Percentiles rank a stretch among this genome's conserved stretches.
phyloP scores from a whole-genome alignment of 2,329 filamentous ascomycete genomes.

The Xenoacremonium recifei region DNA sequence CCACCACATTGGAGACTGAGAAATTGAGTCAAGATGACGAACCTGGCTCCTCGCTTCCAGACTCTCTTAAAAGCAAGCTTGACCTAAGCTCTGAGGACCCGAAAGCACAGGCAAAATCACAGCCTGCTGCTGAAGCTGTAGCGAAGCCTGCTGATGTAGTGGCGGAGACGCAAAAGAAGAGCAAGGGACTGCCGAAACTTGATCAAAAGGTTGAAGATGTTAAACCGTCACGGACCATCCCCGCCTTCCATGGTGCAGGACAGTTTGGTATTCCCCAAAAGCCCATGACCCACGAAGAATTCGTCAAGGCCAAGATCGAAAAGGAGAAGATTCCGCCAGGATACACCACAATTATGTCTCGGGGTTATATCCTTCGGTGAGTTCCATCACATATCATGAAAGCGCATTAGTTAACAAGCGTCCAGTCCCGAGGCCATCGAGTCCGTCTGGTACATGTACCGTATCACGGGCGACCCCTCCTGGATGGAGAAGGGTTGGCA shows the following conservation, averaged over 20 bases:
- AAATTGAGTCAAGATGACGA: slow-evolving; percentile 9
- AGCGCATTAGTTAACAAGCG: slow-evolving; percentile 1
- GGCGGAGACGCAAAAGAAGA: slow-evolving; percentile 2
- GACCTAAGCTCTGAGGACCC: slow-evolving; percentile 12
- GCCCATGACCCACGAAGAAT: slow-evolving; percentile 55
- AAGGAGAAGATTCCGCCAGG: slow-evolving; percentile 48
- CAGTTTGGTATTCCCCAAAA: no score
- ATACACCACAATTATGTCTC: slow-evolving; percentile 44
- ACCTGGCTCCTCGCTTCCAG: slow-evolving; percentile 29
- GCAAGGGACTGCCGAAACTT: not conserved
- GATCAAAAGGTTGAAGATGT: not conserved
- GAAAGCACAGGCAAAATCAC: slow-evolving; percentile 10
- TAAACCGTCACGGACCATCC: not conserved
- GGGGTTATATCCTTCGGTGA: slow-evolving; percentile 62
- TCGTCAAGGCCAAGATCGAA: slow-evolving; percentile 44
- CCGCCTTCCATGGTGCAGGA: not conserved
- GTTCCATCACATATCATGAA: slow-evolving; percentile 14
- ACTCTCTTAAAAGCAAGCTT: slow-evolving; percentile 32
- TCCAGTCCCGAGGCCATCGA: slow-evolving; percentile 82
- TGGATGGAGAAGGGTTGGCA: slow-evolving; percentile 84
- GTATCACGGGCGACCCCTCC: slow-evolving; percentile 73
- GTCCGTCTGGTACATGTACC: slow-evolving; percentile 86
- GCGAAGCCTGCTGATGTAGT: slow-evolving; percentile 4
- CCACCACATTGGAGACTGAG: not conserved
- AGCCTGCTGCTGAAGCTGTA: slow-evolving; percentile 7